Evolutionary conservation across 2,329 filamentous ascomycete genomes (phyloP).

Genomic region (Neofusicoccum ribis): DNA sequence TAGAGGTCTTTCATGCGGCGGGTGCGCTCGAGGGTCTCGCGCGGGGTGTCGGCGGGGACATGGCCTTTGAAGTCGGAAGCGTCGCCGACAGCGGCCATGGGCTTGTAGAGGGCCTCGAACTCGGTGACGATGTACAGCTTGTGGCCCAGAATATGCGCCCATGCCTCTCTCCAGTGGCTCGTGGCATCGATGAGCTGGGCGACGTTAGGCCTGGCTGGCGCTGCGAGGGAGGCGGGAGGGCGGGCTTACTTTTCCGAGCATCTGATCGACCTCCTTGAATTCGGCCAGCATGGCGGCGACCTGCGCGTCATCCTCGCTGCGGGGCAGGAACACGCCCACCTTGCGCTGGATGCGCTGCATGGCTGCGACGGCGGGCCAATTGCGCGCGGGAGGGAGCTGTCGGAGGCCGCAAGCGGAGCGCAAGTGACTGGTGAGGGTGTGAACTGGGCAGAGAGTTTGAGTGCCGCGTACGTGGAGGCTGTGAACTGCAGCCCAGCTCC

Average conservation of each 20-base stretch:
- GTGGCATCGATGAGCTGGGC: constrained; percentile 71
- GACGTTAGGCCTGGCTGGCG: background rate
- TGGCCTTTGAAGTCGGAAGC: constrained; percentile 46
- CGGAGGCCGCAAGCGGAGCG: background rate
- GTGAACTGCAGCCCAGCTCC: constrained; percentile 10
- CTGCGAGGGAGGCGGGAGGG: constrained; percentile 6
- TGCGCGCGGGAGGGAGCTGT: background rate
- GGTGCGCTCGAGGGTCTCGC: constrained; percentile 63
- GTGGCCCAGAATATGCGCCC: constrained; percentile 69
- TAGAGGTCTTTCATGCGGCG: constrained; percentile 66
- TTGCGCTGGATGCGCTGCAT: constrained; percentile 75
- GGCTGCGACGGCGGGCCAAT: constrained; percentile 27
- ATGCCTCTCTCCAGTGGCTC: constrained; percentile 75
- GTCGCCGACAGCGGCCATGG: constrained; percentile 67
- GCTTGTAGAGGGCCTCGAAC: constrained; percentile 73
- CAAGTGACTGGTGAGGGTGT: background rate
- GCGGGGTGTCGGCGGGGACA: constrained; percentile 61
- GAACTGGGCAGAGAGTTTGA: background rate
- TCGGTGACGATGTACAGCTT: constrained; percentile 68
- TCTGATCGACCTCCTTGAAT: constrained; percentile 76
- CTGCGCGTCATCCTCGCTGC: constrained; percentile 73
- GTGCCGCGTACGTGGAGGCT: constrained; percentile 12
- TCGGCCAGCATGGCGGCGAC: constrained; percentile 74
- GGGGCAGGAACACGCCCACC: constrained; percentile 70
- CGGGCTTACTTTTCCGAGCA: constrained; percentile 65